A percentile compares a stretch with the other conserved stretches of the same genome.
Evolutionary conservation across 257 asterid species (phyloP).

Genomic region (Ligustrum vulgare): DNA sequence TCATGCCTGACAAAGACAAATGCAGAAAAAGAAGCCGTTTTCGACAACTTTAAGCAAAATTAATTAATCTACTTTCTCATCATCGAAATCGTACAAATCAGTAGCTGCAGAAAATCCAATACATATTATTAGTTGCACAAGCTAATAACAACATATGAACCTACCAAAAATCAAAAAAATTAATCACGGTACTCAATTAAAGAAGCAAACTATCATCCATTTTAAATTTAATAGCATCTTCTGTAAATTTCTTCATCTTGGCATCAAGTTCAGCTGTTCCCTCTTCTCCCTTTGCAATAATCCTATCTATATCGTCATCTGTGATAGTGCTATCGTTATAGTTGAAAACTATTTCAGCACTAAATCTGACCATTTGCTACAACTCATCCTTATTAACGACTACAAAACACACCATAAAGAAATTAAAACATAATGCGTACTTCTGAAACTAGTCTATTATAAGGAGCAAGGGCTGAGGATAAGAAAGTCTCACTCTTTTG

Average conservation of each 20-base stretch:
- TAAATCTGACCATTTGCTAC: too few relatives aligned
- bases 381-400: too few relatives aligned
- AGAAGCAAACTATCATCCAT: slow-evolving; percentile 88
- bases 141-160: slow-evolving; percentile 21
- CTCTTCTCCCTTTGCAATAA: slow-evolving; percentile 99
- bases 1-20: slow-evolving; percentile 73
- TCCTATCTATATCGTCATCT: slow-evolving; percentile 96
- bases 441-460: neutral
- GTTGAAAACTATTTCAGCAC: slow-evolving; percentile 41
- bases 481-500: slow-evolving; percentile 65
- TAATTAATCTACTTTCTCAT: slow-evolving; percentile 36
- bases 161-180: slow-evolving; percentile 8
- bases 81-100: slow-evolving; percentile 94
- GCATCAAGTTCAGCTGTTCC: slow-evolving; percentile 99
- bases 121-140: too few relatives aligned
- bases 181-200: slow-evolving; percentile 4
- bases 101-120: slow-evolving; percentile 49
- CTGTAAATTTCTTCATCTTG: slow-evolving; percentile 96
- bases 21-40: too few relatives aligned
- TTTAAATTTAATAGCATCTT: slow-evolving; percentile 96
- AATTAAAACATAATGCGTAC: too few relatives aligned
- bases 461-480: slow-evolving; percentile 14
- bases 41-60: too few relatives aligned
- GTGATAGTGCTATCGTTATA: slow-evolving; percentile 99
- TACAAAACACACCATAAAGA: too few relatives aligned